phyloP scores from a whole-genome alignment of 129 eudicot species.

The Arctium lappa region DNA sequence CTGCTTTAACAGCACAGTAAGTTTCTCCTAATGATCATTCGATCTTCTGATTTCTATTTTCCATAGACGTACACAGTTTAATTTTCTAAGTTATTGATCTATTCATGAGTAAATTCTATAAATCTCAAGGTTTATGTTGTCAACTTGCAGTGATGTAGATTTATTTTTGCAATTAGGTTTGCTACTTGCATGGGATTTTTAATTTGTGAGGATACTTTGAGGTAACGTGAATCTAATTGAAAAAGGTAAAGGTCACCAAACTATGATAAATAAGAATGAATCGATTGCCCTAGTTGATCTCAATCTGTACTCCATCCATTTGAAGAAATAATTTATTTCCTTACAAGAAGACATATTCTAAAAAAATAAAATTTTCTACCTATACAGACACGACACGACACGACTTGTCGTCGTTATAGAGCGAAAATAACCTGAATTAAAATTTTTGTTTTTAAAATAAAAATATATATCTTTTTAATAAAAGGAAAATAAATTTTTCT shows the following conservation, averaged over 20 bases:
- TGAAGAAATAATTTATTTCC: too few species aligned
- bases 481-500: too few species aligned
- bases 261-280: neutral
- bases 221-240: neutral
- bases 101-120: neutral
- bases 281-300: neutral
- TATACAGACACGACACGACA: too few species aligned
- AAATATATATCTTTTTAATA: too few species aligned
- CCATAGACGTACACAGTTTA: neutral
- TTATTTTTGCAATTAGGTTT: neutral
- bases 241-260: neutral
- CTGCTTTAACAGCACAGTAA: slow-evolving; percentile 31
- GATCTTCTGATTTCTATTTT: neutral
- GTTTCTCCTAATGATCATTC: neutral
- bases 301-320: neutral
- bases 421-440: too few species aligned
- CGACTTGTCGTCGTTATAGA: too few species aligned
- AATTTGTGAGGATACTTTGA: neutral
- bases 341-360: too few species aligned
- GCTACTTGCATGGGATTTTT: neutral
- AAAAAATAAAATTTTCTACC: too few species aligned
- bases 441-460: too few species aligned
- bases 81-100: neutral
- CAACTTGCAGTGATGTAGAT: neutral
- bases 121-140: neutral